phyloP scores from a whole-genome alignment of 176 grass and related monocot species.

The Sorghum bicolor region Sorghum_bicolor_NCBIv3 NC_012877.2:60398001-60398500 shows the following conservation, averaged over 20 bases:
- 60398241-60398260: neutral
- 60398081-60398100: neutral
- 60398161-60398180: neutral
- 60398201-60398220: neutral
- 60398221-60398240: neutral
- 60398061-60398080: neutral
- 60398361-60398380: neutral
- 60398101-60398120: neutral
- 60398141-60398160: neutral
- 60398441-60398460: neutral
- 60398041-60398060: neutral
- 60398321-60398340: slow-evolving; percentile 11
- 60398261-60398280: neutral
- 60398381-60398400: neutral
- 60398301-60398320: slow-evolving; percentile 29
- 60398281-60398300: neutral
- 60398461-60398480: neutral
- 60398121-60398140: neutral
- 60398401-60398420: neutral
- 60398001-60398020: slow-evolving; percentile 14
- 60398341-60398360: neutral
- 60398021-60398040: neutral
- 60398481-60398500: neutral
- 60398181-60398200: neutral
- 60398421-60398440: neutral